Conservation (phyloP, 441 rosid genomes). For the Daphne laureola region DNA sequence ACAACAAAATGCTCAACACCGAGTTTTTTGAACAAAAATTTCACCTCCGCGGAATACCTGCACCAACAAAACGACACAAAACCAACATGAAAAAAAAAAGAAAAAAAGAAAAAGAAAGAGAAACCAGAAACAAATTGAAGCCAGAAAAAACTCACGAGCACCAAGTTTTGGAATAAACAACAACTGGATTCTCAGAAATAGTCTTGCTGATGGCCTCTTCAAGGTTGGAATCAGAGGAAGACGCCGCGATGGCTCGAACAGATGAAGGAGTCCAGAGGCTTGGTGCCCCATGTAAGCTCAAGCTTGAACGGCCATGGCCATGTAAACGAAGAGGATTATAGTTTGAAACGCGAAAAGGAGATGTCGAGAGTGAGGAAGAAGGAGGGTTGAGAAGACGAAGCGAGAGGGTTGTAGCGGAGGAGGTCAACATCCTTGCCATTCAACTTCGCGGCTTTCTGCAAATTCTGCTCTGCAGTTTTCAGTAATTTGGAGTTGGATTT, state of each 20-base stretch:
- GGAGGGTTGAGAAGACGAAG: constrained; percentile 15
- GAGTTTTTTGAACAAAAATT: constrained; percentile 54
- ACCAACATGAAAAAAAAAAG: neutral
- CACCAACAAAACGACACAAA: neutral
- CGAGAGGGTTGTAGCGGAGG: neutral
- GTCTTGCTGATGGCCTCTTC: constrained; percentile 62
- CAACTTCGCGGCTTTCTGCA: too few species aligned
- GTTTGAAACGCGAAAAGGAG: neutral
- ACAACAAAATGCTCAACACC: constrained; percentile 64
- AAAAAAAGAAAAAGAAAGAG: neutral
- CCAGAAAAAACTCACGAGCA: constrained; percentile 63
- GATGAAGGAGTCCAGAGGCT: constrained; percentile 15
- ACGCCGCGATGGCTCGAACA: constrained; percentile 35
- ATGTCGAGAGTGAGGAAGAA: constrained; percentile 10
- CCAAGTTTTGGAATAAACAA: constrained; percentile 84
- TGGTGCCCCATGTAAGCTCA: constrained; percentile 15
- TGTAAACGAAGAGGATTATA: neutral
- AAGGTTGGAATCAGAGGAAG: constrained; percentile 70
- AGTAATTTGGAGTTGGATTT: too few species aligned
- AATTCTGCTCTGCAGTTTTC: too few species aligned
- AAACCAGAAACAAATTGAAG: neutral
- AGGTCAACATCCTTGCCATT: neutral
- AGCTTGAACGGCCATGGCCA: neutral
- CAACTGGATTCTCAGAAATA: constrained; percentile 56
- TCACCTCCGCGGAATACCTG: constrained; percentile 85